Evolutionary conservation across 2,329 filamentous ascomycete genomes (phyloP).

Genomic region (Xylariales sp.): DNA sequence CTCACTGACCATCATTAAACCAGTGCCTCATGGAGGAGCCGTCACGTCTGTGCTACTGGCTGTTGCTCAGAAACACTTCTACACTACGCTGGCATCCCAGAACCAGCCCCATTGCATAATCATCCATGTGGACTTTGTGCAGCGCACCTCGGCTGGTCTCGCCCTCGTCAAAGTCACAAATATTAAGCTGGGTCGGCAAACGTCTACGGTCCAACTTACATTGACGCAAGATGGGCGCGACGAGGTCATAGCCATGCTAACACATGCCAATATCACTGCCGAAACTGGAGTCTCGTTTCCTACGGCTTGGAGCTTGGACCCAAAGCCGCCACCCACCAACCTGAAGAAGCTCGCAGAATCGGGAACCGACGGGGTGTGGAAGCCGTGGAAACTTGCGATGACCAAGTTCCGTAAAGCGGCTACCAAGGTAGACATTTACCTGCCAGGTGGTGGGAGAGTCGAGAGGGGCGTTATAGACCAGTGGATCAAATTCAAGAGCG

Average conservation of each 20-base stretch:
- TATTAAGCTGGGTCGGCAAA: conserved; percentile 27
- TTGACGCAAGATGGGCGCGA: conserved; percentile 38
- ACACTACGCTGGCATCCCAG: conserved; percentile 22
- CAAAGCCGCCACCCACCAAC: conserved; percentile 20
- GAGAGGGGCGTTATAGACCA: conserved; percentile 19
- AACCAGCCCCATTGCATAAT: conserved; percentile 24
- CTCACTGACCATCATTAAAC: no score
- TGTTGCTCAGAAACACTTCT: conserved; percentile 32
- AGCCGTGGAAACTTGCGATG: conserved; percentile 13
- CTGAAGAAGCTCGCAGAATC: conserved; percentile 11
- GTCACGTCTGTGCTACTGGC: conserved; percentile 59
- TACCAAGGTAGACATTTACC: conserved; percentile 15
- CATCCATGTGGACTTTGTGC: conserved; percentile 25
- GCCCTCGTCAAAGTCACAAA: conserved; percentile 21
- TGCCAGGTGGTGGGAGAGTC: conserved; percentile 17
- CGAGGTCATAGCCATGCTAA: conserved; percentile 62
- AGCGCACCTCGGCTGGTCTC: conserved; percentile 22
- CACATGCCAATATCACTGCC: conserved; percentile 55
- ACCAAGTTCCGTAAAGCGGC: conserved; percentile 19
- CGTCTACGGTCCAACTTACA: conserved; percentile 26
- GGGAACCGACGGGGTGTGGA: conserved; percentile 23
- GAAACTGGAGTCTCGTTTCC: conserved; percentile 49
- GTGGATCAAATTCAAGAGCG: conserved; percentile 23
- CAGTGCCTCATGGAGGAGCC: conserved; percentile 69
- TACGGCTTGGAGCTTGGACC: conserved; percentile 47